Evolutionary conservation across 169 alveolate genomes (phyloP), one percentile per base, ranked within the genome.

Genomic region (Eimeria acervulina): DNA sequence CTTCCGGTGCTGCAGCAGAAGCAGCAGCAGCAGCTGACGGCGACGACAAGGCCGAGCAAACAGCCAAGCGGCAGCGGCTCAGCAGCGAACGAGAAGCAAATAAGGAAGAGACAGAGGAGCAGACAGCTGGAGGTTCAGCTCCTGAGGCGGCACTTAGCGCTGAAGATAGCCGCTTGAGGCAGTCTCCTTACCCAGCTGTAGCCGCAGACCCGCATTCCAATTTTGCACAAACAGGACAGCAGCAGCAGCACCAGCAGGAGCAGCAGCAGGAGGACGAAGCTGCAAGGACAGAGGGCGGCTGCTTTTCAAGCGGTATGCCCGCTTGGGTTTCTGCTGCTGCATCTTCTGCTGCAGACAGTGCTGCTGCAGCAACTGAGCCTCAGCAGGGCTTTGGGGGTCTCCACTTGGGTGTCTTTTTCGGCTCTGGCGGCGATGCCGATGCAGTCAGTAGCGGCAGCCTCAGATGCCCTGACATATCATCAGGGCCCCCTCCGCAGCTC

Each of bases 181-280:
- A 68, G 42, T 31, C n/a, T 28, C 80, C 42, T 28, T 23, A 8
- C 80, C 28, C 47, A 12, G 51, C 52, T 72, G 51, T 52, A 36
- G 52, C 51, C 21, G 52, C 21, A 28, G 80, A 28, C 36, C 10
- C 80, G 21, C 80, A 28, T 28, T 28, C 38, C 80, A 28, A 68
- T 33, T 12, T 10, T 28, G 28, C 74, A 63, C 33, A 23, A 13
- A 28, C 33, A 28, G 23, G 55, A n/a, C 52, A 36, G 52, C 55
- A 72, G 51, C 83, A 33, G 28, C 83, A 72, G 52, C 83, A 31
- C 52, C 83, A 33, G 51, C 51, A 70, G 51, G n/a, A 72, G 55
- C 52, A 36, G 52, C 52, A 36, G 83, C 83, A 36, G 83, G 28
- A 72, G 83, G 38, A 8, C 52, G 31, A 72, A 36, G 83, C 44